Evolutionary conservation across 441 rosid genomes (phyloP).

Genomic region (Populus hybrid): DNA sequence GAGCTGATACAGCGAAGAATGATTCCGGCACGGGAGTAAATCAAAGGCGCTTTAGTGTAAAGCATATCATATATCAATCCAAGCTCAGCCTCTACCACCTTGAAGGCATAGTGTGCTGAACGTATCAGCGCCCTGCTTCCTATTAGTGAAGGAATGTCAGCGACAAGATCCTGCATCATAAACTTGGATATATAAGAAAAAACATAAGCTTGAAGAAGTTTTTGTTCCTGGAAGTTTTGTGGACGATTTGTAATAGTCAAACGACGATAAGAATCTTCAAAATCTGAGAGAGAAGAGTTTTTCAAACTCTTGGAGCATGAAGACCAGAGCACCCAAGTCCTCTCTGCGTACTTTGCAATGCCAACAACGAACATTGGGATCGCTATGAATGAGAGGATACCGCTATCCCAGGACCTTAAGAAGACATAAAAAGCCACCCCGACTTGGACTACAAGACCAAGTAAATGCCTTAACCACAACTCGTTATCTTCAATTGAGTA

Average conservation of each 20-base stretch:
- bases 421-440: constrained; percentile 15
- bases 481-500: neutral
- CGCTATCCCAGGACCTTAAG: constrained; percentile 12
- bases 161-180: neutral
- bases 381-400: constrained; percentile 8
- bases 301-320: neutral
- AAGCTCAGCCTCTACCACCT: neutral
- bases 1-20: neutral
- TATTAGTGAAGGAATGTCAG: accelerated
- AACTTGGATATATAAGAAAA: neutral
- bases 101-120: neutral
- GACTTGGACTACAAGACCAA: neutral
- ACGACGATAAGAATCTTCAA: accelerated
- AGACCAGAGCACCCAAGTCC: constrained; percentile 24
- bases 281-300: too few relatives aligned
- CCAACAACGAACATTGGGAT: constrained; percentile 21
- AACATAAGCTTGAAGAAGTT: neutral
- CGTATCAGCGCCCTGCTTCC: too few relatives aligned
- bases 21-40: neutral
- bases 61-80: neutral
- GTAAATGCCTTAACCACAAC: constrained; percentile 8
- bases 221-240: too few relatives aligned
- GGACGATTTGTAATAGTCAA: too few relatives aligned
- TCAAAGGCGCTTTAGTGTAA: neutral
- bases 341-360: constrained; percentile 31